A percentile compares a stretch with the other conserved stretches of the same genome.
phyloP scores from a whole-genome alignment of 176 grass and related monocot genomes.

The Carex myosuroides region DNA sequence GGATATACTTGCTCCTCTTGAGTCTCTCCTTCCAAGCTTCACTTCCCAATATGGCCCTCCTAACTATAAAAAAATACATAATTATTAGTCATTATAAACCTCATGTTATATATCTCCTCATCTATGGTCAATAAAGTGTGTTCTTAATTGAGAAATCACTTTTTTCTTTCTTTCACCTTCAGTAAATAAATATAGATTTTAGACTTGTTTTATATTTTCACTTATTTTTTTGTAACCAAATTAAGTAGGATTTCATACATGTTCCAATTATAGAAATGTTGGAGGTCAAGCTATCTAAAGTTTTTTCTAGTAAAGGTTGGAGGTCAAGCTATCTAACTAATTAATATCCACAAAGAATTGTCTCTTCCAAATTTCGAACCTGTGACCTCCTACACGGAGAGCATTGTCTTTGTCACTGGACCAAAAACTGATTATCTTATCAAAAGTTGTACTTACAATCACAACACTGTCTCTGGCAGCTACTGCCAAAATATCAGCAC shows the following conservation, averaged over 20 bases:
- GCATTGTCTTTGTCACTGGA: too few species aligned
- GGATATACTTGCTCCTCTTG: slow-evolving; percentile 13
- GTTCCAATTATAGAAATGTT: background rate
- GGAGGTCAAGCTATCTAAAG: too few species aligned
- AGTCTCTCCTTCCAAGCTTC: slow-evolving; percentile 61
- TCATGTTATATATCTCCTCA: background rate
- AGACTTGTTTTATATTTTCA: background rate
- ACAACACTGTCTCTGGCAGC: slow-evolving; percentile 51
- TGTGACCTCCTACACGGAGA: too few species aligned
- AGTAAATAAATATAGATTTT: too few species aligned
- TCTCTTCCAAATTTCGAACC: too few species aligned
- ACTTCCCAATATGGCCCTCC: slow-evolving; percentile 54
- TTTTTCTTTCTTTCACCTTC: too few species aligned
- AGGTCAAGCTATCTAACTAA: too few species aligned
- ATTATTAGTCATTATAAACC: background rate
- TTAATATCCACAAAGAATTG: too few species aligned
- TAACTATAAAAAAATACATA: slow-evolving; percentile 10
- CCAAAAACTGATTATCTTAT: too few species aligned
- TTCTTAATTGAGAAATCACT: too few species aligned
- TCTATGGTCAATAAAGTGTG: background rate
- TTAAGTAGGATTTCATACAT: background rate
- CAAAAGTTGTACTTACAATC: slow-evolving; percentile 18
- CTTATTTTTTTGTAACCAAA: background rate
- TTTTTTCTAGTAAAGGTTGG: too few species aligned
- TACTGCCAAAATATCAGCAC: slow-evolving; percentile 74